Evolutionary conservation across 805 yeast genomes (phyloP), one percentile per base, ranked within the genome.

Genomic region (Yamadazyma tumulicola): DNA sequence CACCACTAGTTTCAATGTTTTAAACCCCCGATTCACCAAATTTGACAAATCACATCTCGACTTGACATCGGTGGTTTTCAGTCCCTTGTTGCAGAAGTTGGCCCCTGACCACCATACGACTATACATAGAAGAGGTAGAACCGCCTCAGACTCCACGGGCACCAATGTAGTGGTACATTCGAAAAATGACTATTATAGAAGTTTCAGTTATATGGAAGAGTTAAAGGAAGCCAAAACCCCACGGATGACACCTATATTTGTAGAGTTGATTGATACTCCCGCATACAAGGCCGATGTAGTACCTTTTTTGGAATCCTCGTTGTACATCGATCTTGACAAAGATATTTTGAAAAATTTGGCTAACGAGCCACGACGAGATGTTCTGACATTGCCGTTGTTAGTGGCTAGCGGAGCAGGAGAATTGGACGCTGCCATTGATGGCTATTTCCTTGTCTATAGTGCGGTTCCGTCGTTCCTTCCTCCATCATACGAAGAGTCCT

Each of bases 321-420:
- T 84, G 6, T 80, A 81, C 51, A 66, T 81, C 26, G 69, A 77
- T 42, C 54, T 84, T 26, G 81, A 79, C 29, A 72, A 69, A 31
- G 79, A 77, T 20, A 69, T 77, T 10, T 56, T 84, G 19, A 68
- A 69, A 31, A 81, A 81, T 32, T 58, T 84, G 32, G 84, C 83
- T 4, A 66, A 76, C 41, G 81, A 74, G 42, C 84, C 84, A 6
- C 51, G 83, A 31, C 61, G 65, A 39, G 79, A 80, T 3, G 83
- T 77, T 0, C 68, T 75, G 9, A 79, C 86, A 5, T 78, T 77
- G 34, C 84, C 89, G 3, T 54, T 84, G 36, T 54, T 84, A 9
- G 85, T 81, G 3, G 91, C 87, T 4, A 78, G 86, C 24, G 93
- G 93, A 1, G 85, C 88, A 4, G 74, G 85, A 27, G 91, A 82